Conservation (phyloP, 805 yeast genomes). For the Wickerhamomyces sydowiorum region DNA sequence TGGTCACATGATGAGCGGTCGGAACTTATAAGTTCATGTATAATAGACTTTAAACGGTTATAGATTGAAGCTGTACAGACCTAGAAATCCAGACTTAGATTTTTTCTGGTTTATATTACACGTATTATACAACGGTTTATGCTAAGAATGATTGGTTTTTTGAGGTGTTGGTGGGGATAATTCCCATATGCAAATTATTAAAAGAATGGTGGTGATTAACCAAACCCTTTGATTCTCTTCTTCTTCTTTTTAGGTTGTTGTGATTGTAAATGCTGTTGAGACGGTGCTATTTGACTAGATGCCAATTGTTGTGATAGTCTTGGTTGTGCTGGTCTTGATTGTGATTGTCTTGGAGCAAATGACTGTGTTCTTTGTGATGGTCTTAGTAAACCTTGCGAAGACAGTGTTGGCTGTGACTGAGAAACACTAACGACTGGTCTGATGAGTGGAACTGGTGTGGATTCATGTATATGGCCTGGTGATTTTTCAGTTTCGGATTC, state of each 20-base stretch:
- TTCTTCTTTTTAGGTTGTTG: slow-evolving; percentile 6
- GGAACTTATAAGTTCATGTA: too few species aligned
- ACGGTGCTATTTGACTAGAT: not conserved
- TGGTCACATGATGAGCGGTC: too few species aligned
- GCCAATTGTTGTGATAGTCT: not conserved
- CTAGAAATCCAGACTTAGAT: too few species aligned
- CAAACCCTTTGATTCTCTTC: slow-evolving; percentile 19
- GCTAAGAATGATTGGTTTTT: too few species aligned
- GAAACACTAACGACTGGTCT: slow-evolving; percentile 14
- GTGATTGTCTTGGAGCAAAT: not conserved
- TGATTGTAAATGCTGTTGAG: slow-evolving; percentile 2
- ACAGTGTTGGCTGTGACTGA: slow-evolving; percentile 10
- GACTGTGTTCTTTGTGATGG: slow-evolving; percentile 1
- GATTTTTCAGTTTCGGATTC: slow-evolving; percentile 7
- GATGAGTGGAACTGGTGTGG: not conserved
- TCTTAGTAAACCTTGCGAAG: slow-evolving; percentile 2
- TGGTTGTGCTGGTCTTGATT: not conserved
- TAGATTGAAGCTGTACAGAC: too few species aligned
- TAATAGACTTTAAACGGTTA: too few species aligned
- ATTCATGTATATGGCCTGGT: not conserved
- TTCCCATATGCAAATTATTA: too few species aligned
- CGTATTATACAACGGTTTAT: too few species aligned
- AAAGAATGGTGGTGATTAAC: not conserved
- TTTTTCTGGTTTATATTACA: too few species aligned
- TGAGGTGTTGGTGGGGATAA: too few species aligned